phyloP scores from a whole-genome alignment of 495 filamentous ascomycete genomes.

The Penicillium paxilli region DNA sequence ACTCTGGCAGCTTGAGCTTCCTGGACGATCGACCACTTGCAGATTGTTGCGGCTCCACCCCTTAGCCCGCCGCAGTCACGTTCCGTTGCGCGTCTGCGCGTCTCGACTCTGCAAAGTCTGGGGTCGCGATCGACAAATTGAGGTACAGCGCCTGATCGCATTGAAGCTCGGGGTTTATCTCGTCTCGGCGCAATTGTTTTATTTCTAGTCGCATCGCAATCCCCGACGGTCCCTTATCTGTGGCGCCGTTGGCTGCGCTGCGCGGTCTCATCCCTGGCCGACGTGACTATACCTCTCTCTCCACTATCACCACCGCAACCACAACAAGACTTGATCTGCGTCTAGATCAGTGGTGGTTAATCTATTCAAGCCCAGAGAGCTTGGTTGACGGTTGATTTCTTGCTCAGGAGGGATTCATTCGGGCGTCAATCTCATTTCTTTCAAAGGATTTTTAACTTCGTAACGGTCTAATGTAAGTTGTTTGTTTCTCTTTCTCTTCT shows the following conservation, averaged over 20 bases:
- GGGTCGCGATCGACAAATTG: conserved; percentile 21
- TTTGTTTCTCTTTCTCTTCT: background rate
- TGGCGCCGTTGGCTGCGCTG: background rate
- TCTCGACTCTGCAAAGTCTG: conserved; percentile 14
- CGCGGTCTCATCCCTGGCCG: background rate
- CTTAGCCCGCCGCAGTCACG: conserved; percentile 16
- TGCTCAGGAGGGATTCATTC: background rate
- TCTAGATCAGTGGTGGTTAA: no score
- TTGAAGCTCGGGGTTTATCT: background rate
- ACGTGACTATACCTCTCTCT: background rate
- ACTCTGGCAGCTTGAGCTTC: background rate
- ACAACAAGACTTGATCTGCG: background rate
- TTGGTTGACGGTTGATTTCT: background rate
- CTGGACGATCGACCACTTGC: background rate
- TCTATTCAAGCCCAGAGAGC: background rate
- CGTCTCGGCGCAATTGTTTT: background rate
- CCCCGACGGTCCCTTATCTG: background rate
- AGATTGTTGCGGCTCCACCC: conserved; percentile 6
- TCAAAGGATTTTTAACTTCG: background rate
- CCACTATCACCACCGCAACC: background rate
- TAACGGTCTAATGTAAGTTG: background rate
- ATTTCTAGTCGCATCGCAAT: background rate
- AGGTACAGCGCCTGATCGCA: background rate
- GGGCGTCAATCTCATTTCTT: background rate
- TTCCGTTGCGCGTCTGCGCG: conserved; percentile 33